Percentiles rank a stretch among this genome's conserved stretches.
These are phyloP conservation scores for Lophiostoma macrostomum DNA, from an alignment of 495 filamentous ascomycete genomes.

Conservation along the genomic window DNA sequence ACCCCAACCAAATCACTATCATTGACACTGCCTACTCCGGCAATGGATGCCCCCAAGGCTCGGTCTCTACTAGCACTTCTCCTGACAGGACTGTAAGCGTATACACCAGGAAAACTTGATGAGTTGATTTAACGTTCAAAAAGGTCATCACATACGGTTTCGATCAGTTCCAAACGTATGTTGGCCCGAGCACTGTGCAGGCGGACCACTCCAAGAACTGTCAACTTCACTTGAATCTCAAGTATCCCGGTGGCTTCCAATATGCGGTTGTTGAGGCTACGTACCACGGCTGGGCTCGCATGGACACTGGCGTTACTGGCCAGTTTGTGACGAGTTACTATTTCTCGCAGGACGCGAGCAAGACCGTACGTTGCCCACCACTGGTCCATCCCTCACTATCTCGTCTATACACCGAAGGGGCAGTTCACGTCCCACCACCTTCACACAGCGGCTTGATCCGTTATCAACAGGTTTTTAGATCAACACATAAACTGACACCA, in stretches of 20 bases:
- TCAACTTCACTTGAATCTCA: conserved; percentile 56
- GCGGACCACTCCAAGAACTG: conserved; percentile 52
- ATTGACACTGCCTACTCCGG: conserved; percentile 57
- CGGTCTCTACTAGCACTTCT: conserved; percentile 27
- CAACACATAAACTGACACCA: background rate
- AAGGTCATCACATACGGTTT: conserved; percentile 58
- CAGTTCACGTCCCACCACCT: no score
- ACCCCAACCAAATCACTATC: conserved; percentile 43
- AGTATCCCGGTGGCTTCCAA: conserved; percentile 59
- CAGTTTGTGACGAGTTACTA: conserved; percentile 57
- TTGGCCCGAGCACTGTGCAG: conserved; percentile 48
- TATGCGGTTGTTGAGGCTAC: conserved; percentile 54
- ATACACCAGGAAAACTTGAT: background rate
- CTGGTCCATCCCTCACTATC: background rate
- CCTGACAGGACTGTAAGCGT: conserved; percentile 25
- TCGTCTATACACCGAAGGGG: no score
- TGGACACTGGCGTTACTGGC: conserved; percentile 54
- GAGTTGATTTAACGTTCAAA: background rate
- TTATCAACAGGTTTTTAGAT: no score
- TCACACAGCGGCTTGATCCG: no score
- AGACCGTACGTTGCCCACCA: conserved; percentile 19
- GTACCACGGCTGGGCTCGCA: conserved; percentile 57
- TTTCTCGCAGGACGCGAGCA: conserved; percentile 44
- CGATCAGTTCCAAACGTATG: conserved; percentile 57
- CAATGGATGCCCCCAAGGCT: conserved; percentile 29